A percentile compares a stretch with the other conserved stretches of the same genome.
Conservation (phyloP, 176 grass and related monocot genomes). For the Canna indica region DNA sequence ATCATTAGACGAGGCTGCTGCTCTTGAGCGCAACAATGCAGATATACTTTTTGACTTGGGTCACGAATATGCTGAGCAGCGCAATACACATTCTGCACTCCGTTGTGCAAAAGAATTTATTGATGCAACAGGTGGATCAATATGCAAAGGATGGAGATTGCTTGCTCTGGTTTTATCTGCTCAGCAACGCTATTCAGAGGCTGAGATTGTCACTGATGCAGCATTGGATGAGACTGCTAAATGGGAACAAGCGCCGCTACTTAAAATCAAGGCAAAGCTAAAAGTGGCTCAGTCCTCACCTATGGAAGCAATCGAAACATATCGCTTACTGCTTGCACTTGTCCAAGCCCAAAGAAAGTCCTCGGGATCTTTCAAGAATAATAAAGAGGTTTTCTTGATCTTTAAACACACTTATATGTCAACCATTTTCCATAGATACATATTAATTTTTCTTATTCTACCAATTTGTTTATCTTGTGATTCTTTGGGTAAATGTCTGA, state of each 20-base stretch:
- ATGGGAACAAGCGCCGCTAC: constrained; percentile 88
- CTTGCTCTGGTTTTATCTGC: constrained; percentile 82
- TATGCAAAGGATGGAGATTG: constrained; percentile 84
- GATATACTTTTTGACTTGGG: constrained; percentile 74
- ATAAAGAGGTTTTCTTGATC: constrained; percentile 50
- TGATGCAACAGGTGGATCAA: constrained; percentile 74
- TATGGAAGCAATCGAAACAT: constrained; percentile 75
- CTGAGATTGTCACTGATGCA: constrained; percentile 83
- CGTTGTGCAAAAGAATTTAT: constrained; percentile 83
- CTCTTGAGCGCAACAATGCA: constrained; percentile 45
- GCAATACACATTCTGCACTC: constrained; percentile 70
- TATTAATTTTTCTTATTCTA: constrained; percentile 4
- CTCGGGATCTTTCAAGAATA: constrained; percentile 48
- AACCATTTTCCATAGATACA: background rate
- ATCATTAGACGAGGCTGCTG: constrained; percentile 49
- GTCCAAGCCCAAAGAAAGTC: constrained; percentile 88
- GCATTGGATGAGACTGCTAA: constrained; percentile 85
- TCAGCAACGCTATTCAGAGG: constrained; percentile 70
- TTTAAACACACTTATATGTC: background rate
- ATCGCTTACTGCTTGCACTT: constrained; percentile 75
- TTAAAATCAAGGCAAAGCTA: constrained; percentile 79
- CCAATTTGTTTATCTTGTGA: background rate
- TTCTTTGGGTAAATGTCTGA: background rate
- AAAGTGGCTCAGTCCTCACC: constrained; percentile 69
- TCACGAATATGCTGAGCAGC: constrained; percentile 79